Conservation (phyloP, 148 eudicot species). For the Fagopyrum homotropicum region DNA sequence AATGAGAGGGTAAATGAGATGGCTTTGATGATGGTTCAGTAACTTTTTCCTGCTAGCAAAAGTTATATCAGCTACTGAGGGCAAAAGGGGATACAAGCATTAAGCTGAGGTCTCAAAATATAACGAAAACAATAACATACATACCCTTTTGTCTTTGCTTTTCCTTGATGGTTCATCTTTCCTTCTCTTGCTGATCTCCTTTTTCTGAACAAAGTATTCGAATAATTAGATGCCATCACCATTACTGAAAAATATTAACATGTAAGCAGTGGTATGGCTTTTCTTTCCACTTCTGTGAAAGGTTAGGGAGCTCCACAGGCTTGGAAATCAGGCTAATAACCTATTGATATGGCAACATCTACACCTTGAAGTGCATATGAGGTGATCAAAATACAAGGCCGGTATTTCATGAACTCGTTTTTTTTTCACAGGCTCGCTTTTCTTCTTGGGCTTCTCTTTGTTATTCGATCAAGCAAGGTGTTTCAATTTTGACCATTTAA, state of each 20-base stretch:
- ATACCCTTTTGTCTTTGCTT: constrained; percentile 72
- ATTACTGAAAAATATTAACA: neutral
- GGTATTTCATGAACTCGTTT: neutral
- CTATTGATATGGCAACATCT: neutral
- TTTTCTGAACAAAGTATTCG: constrained; percentile 44
- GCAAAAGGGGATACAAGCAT: neutral
- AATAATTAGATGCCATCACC: neutral
- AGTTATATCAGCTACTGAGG: neutral
- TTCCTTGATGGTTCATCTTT: constrained; percentile 76
- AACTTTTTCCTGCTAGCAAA: constrained; percentile 55
- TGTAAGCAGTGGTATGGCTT: neutral
- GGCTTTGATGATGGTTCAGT: constrained; percentile 62
- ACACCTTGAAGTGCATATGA: neutral
- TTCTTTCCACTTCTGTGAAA: neutral
- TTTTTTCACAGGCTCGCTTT: neutral
- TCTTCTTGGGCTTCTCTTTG: neutral
- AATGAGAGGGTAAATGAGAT: constrained; percentile 47
- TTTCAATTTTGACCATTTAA: neutral
- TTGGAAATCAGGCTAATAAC: neutral
- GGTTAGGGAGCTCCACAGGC: neutral
- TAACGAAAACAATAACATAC: constrained; percentile 1
- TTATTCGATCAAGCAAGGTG: neutral
- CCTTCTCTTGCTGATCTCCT: constrained; percentile 72
- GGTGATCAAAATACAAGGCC: neutral
- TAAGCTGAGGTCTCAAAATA: neutral